phyloP scores from a whole-genome alignment of 2,329 filamentous ascomycete species.

The Aulographum hederae region DNA sequence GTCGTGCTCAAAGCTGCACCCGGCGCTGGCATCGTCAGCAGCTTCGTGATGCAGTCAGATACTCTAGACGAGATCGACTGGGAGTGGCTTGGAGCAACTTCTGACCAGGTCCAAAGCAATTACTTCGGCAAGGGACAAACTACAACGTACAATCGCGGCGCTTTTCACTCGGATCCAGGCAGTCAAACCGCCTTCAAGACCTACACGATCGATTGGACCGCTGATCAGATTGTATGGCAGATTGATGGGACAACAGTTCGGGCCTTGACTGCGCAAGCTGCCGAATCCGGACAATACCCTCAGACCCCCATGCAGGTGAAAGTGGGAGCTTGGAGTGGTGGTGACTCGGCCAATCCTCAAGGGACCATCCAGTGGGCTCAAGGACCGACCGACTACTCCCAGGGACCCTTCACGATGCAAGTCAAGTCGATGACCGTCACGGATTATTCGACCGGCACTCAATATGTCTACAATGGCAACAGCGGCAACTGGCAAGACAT shows the following conservation, averaged over 20 bases:
- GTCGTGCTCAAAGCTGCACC: conserved; percentile 71
- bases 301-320: conserved; percentile 93
- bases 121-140: conserved; percentile 92
- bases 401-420: conserved; percentile 74
- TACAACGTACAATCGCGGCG: conserved; percentile 69
- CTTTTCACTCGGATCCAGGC: conserved; percentile 49
- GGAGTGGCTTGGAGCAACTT: conserved; percentile 77
- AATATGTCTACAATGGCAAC: conserved; percentile 66
- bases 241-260: conserved; percentile 64
- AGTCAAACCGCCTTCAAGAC: conserved; percentile 66
- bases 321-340: conserved; percentile 82
- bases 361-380: conserved; percentile 86
- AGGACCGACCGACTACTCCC: conserved; percentile 65
- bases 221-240: conserved; percentile 68
- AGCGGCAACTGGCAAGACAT: conserved; percentile 72
- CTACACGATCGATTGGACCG: conserved; percentile 85
- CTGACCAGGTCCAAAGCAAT: conserved; percentile 74
- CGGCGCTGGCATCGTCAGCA: conserved; percentile 83
- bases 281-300: conserved; percentile 58
- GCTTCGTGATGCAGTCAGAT: conserved; percentile 79
- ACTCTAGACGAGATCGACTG: conserved; percentile 84
- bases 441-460: conserved; percentile 82
- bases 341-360: conserved; percentile 57
- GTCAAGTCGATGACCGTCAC: conserved; percentile 59
- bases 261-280: conserved; percentile 50